Conservation (phyloP, 1,139 yeast species). For the Candida neerlandica region DNA sequence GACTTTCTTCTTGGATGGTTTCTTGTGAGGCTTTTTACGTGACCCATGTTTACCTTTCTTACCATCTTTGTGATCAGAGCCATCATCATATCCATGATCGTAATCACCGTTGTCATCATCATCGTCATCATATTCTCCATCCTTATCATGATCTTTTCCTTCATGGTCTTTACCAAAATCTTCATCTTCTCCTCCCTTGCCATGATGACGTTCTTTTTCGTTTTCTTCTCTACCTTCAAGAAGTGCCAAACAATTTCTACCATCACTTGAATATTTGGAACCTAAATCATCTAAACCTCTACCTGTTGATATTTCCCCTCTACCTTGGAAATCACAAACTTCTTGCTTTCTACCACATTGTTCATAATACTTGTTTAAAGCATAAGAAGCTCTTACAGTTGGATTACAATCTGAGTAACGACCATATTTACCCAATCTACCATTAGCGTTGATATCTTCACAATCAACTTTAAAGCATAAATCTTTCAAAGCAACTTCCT, state of each 20-base stretch:
- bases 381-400: slow-evolving; percentile 54
- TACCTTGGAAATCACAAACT: slow-evolving; percentile 40
- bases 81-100: background rate
- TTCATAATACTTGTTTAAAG: slow-evolving; percentile 50
- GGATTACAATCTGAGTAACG: slow-evolving; percentile 56
- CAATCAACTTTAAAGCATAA: slow-evolving; percentile 57
- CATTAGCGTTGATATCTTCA: slow-evolving; percentile 49
- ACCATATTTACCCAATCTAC: slow-evolving; percentile 56
- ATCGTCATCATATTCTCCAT: background rate
- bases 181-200: background rate
- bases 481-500: slow-evolving; percentile 40
- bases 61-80: background rate
- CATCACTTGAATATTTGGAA: slow-evolving; percentile 27
- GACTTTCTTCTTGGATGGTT: background rate
- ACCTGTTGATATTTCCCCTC: slow-evolving; percentile 36
- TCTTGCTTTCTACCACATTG: slow-evolving; percentile 28
- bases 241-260: slow-evolving; percentile 26
- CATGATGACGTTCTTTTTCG: background rate
- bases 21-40: background rate
- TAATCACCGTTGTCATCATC: background rate
- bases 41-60: background rate
- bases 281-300: slow-evolving; percentile 20
- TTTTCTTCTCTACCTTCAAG: slow-evolving; percentile 5
- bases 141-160: background rate
- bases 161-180: background rate